Evolutionary conservation across 2,329 filamentous ascomycete species (phyloP), one percentile per base, ranked within the genome.

Genomic region (Nemania sp.): DNA sequence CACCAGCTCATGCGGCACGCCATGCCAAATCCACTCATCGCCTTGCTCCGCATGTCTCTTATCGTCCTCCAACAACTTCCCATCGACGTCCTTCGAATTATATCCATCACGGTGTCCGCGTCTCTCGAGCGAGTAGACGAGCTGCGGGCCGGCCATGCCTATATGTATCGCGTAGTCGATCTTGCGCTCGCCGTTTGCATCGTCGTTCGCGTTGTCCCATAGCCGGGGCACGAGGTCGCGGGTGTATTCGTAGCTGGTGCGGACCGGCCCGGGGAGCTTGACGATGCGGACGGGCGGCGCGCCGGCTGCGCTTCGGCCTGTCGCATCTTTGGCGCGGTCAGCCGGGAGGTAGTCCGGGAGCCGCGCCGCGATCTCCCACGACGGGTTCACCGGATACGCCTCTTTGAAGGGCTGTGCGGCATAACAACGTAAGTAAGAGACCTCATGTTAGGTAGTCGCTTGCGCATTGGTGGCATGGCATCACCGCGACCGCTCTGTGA

Each of bases 361-460:
- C 17, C 75, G 77, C 22, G 77, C 79, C 43, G 88, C 84, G 66
- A 96, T 92, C 67, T 92, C 82, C 80, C 84, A 92, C 3, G 90
- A 91, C 7, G 91, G 90, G 68, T 96, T 96, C 55, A 86, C 75
- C 23, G 85, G 82, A 66, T 86, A 86, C 39, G 86, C 75, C n/a
- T 74, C 77, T 63, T 86, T 85, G 71, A 95, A 96, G 1, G 91
- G 87, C 89, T 93, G 60, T n/a, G 37, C n/a, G n/a, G n/a, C n/a
- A n/a, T n/a, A n/a, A n/a, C n/a, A n/a, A n/a, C n/a, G n/a, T n/a
- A n/a, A n/a, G n/a, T n/a, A n/a, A n/a, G n/a, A n/a, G n/a, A n/a
- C n/a, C n/a, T n/a, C n/a, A n/a, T n/a, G n/a, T n/a, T n/a, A n/a
- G n/a, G 52, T 56, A 52, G 53, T 37, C 15, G 56, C 31, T 15